Evolutionary conservation across 306 rosid genomes (phyloP).

Genomic region (Citrullus mucosospermus): DNA sequence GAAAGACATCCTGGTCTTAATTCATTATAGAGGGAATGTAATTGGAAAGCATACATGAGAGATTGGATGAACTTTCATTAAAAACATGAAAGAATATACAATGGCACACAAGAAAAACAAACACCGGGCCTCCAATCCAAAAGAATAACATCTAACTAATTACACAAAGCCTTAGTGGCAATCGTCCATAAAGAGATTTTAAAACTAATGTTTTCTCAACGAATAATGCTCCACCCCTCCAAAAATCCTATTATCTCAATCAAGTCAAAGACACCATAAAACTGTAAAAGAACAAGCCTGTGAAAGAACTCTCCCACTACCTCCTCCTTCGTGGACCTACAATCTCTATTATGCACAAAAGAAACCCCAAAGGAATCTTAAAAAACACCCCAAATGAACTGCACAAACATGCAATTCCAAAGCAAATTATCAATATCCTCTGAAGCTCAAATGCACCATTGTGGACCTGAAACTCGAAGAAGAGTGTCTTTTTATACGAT

Average conservation of each 20-base stretch:
- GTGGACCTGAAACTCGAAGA: not conserved
- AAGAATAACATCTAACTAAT: not conserved
- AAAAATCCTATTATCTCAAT: not conserved
- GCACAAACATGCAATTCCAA: not conserved
- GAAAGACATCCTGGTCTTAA: not conserved
- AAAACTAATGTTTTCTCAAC: not conserved
- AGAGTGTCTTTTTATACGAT: not conserved
- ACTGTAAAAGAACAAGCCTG: not conserved
- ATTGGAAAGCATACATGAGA: not conserved
- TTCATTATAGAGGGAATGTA: not conserved
- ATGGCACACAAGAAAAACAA: not conserved
- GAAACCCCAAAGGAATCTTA: not conserved
- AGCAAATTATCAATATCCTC: not conserved
- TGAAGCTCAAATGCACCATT: not conserved
- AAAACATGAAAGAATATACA: not conserved
- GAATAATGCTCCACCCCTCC: not conserved
- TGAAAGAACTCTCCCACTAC: not conserved
- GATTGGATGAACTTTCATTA: not conserved
- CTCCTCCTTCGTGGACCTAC: not conserved
- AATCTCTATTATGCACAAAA: not conserved
- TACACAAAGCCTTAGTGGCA: not conserved
- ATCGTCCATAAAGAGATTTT: not conserved
- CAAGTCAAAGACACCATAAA: not conserved
- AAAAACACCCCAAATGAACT: not conserved
- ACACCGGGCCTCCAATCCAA: not conserved